Evolutionary conservation across 129 eudicot genomes (phyloP), one percentile per base, ranked within the genome.

Genomic region (Pulicaria dysenterica): DNA sequence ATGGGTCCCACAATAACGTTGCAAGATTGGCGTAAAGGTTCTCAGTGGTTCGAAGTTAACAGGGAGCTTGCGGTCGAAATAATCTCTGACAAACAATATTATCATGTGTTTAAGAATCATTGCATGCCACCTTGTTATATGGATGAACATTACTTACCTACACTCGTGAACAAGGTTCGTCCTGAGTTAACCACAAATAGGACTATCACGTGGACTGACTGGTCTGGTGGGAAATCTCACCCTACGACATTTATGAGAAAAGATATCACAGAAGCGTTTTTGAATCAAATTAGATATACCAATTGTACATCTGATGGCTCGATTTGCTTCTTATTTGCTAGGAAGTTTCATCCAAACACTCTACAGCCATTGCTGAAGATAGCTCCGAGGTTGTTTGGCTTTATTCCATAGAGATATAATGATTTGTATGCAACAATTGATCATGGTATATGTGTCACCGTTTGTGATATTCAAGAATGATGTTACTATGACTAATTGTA

Each of bases 121-220:
- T 95, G 99, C 53, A 15, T 43, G 73, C 96, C 91, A n/a, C 94
- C 97, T 38, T 95, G 99, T 77, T 95, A 90, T 76, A 94, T 94
- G 99, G 99, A 94, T 42, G 97, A 94, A 42, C 99, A 94, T 61
- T 94, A 90, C 55, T 77, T 94, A 70, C 94, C 99, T 14, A 90
- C 97, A 13, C 72, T 90, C 3, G 91, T 95, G 13, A 80, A 84
- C 11, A 86, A 83, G 74, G 31, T 90, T 7, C 81, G 82, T 55
- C 88, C 95, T 3, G 82, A 78, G 19, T 73, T 80, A 57, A 94
- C 88, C 53, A 73, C 97, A 6, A 84, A 84, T 55, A 65, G 81
- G 60, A 84, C 85, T 1, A n/a, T 94, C 17, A 95, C 97, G 3
- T 90, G 96, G 99, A 85, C 87, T 1, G 99, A 94, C 64, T 95